Evolutionary conservation across 352 stramenopile genomes (phyloP), one percentile per base, ranked within the genome.

Genomic region (Pythium utonaiense): DNA sequence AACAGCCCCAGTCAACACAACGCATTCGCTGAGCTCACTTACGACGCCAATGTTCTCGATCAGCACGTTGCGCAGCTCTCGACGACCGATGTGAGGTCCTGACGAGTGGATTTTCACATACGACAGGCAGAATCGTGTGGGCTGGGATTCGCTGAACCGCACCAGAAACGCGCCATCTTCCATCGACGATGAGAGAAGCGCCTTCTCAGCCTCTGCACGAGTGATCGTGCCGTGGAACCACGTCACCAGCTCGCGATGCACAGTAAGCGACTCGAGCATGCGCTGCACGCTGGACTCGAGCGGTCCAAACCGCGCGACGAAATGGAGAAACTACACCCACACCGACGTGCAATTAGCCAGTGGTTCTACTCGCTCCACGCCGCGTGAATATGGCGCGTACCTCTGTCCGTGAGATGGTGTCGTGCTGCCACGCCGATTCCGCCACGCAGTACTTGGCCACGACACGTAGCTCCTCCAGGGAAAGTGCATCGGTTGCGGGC

Each of bases 61-160:
- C 10, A 93, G 67, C 24, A 83, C 85, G 55, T 93, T 93, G 28
- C 86, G 86, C 22, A 87, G 66, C 66, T 89, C 83, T 19, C 77
- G 71, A 10, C 64, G 53, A 0, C 79, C 78, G 3, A 28, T 34
- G 30, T 65, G 61, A 21, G 70, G 56, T 0, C 59, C 25, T 3
- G 52, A 69, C 6, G 70, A 40, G 59, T 90, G 78, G 34, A 91
- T 62, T 61, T 91, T 93, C 5, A 91, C 52, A 64, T 93, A 93
- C 51, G 82, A 83, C 21, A 93, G 68, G 28, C 75, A 88, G 61
- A 93, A 90, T 42, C 87, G 86, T 13, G 75, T 75, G 33, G 83
- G 83, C 12, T 91, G 83, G 10, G 80, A 88, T 63, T 93, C 83
- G 36, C 80, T 91, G 65, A 91, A 93, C 40, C 84, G 70, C 40